phyloP scores from a whole-genome alignment of 192 early-diverging fungal genomes.

The Backusella luteola region DNA sequence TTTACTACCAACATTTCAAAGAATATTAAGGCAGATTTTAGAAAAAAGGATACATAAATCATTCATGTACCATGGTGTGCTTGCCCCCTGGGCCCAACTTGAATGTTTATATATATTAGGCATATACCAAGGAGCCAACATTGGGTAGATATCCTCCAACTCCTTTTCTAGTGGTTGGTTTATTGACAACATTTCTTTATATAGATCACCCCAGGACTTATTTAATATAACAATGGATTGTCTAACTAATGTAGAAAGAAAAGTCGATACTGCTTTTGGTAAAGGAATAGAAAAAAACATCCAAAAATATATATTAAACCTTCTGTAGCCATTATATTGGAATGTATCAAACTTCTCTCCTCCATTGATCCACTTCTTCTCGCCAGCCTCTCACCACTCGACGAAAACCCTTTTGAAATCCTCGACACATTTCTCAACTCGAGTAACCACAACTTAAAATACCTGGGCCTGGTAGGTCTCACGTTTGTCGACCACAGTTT shows the following conservation, averaged over 20 bases:
- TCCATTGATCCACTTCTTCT: conserved; percentile 1
- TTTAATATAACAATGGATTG: conserved; percentile 17
- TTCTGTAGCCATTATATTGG: conserved; percentile 33
- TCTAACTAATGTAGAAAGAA: conserved; percentile 23
- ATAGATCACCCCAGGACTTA: conserved; percentile 16
- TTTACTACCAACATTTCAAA: conserved; percentile 36
- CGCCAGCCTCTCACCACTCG: not conserved
- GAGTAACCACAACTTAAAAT: conserved; percentile 49
- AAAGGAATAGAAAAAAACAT: not conserved
- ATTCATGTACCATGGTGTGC: conserved; percentile 51
- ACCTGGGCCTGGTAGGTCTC: conserved; percentile 44
- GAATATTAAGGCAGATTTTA: conserved; percentile 46
- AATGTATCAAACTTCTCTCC: conserved; percentile 31
- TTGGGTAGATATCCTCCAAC: not conserved
- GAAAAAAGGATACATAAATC: conserved; percentile 43
- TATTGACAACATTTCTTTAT: not conserved
- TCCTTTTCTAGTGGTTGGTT: too few relatives aligned
- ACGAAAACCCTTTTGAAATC: conserved; percentile 10
- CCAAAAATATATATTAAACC: not conserved
- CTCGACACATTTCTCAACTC: conserved; percentile 38
- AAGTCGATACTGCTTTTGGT: conserved; percentile 45
- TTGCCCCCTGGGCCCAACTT: conserved; percentile 57
- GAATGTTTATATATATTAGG: conserved; percentile 44
- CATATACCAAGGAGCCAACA: not conserved
- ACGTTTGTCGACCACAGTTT: conserved; percentile 10